Evolutionary conservation across 1,284 basidiomycete species (phyloP), one percentile per base, ranked within the genome.

Genomic region (Cryptococcus maquisensis): DNA sequence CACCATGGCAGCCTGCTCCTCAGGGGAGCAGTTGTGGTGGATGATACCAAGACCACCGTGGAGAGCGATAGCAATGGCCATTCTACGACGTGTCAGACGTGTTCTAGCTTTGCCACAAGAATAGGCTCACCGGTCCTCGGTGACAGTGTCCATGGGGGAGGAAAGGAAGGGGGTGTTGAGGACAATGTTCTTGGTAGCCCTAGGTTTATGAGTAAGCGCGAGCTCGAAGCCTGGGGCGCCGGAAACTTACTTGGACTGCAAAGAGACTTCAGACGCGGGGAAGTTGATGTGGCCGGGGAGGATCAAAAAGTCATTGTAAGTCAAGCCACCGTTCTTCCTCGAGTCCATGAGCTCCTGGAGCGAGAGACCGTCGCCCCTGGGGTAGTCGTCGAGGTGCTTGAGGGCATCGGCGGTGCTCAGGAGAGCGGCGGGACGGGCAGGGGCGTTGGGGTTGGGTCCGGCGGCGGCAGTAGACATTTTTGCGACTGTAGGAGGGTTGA

Each of bases 131-230:
- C 94, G 86, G 59, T 83, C 85, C 79, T 98, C 95, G 3, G 96
- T 98, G 63, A 99, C 95, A 35, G 95, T 98, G 80, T 99, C 95
- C 95, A 99, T 99, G 41, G 96, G 95, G 56, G 91, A 95, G 74
- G 91, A 96, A 79, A 98, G 81, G 79, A 99, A 96, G 0, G 96
- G 95, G 0, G 94, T 94, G 79, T 93, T 97, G 69, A 99, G 83
- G 41, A 83, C 80, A 64, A 98, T 90, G 70, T 97, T 97, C 55
- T 88, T 85, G 45, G 95, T 97, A 52, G 98, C 86, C 52, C 82
- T 71, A 53, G 23, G 36, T 13, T 18, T 32, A n/a, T 41, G 10
- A 24, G 23, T 53, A 15, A 52, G 50, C 32, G 26, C 8, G 2
- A 40, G n/a, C 3, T 23, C 24, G 28, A 10, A 10, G 28, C 28